Conservation (phyloP, 2,329 filamentous ascomycete species). For the Botryosphaeria dothidea region DNA sequence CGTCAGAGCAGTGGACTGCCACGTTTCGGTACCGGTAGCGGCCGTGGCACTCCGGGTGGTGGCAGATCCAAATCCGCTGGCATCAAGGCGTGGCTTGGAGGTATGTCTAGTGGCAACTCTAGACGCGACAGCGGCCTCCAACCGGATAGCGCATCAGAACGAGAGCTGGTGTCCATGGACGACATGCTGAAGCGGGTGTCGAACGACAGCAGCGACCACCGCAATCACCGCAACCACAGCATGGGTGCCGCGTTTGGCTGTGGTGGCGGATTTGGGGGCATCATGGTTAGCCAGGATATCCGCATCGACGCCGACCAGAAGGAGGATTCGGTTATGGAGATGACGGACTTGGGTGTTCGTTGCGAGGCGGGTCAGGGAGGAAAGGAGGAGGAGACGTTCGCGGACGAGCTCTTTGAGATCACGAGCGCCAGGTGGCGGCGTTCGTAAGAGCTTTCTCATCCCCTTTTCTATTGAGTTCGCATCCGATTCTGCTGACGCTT, state of each 20-base stretch:
- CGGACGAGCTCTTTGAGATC: slow-evolving; percentile 37
- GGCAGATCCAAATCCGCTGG: neutral
- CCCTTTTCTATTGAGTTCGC: neutral
- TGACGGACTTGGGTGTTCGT: slow-evolving; percentile 35
- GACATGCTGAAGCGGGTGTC: slow-evolving; percentile 15
- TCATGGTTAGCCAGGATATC: slow-evolving; percentile 41
- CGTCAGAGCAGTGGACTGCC: neutral
- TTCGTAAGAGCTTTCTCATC: neutral
- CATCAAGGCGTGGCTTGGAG: slow-evolving; percentile 9
- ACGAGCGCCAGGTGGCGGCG: slow-evolving; percentile 29
- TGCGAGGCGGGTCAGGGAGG: slow-evolving; percentile 35
- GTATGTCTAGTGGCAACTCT: neutral
- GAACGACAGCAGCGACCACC: neutral
- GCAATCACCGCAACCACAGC: neutral
- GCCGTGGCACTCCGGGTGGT: neutral
- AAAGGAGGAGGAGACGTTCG: slow-evolving; percentile 43
- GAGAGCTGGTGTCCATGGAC: slow-evolving; percentile 21
- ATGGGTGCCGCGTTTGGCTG: neutral
- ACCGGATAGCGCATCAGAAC: slow-evolving; percentile 25
- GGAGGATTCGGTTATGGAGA: slow-evolving; percentile 27
- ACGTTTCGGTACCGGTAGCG: neutral
- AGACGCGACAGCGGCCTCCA: slow-evolving; percentile 24
- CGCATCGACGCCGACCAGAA: slow-evolving; percentile 27
- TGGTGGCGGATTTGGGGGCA: slow-evolving; percentile 34
- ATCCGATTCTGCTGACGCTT: neutral